These are phyloP conservation scores for Fraxinus sp. DNA, from an alignment of 305 asterid genomes.

Conservation along the genomic window DNA sequence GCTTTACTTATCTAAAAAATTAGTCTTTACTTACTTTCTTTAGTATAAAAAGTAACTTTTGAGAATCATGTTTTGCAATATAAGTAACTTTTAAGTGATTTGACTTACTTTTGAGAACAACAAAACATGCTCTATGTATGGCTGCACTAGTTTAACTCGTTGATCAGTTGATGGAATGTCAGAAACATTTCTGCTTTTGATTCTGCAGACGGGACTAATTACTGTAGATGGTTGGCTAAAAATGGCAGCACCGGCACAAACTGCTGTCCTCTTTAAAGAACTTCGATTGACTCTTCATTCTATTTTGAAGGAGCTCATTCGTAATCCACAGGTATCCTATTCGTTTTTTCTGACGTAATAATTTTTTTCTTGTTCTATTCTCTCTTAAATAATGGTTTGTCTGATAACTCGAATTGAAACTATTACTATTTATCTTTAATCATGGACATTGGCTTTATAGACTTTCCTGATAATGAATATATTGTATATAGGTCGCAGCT, in stretches of 20 bases:
- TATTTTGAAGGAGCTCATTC: conserved; percentile 76
- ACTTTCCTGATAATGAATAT: not conserved
- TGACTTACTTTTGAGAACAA: not conserved
- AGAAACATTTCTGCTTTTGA: conserved; percentile 22
- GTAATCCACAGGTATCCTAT: conserved; percentile 73
- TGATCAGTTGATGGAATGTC: not conserved
- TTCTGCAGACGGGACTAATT: conserved; percentile 71
- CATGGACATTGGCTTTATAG: conserved; percentile 7
- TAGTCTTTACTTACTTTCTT: not conserved
- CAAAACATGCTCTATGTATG: not conserved
- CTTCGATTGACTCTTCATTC: conserved; percentile 79
- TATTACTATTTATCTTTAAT: not conserved
- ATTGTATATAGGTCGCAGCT: not conserved
- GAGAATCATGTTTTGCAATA: not conserved
- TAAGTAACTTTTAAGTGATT: not conserved
- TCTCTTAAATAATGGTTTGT: not conserved
- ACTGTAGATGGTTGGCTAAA: conserved; percentile 81
- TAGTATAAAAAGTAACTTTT: not conserved
- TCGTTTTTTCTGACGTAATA: conserved; percentile 4
- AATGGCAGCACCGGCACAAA: conserved; percentile 91
- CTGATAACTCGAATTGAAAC: not conserved
- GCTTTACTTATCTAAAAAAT: not conserved
- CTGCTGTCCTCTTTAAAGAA: conserved; percentile 88
- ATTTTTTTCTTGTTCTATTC: not conserved
- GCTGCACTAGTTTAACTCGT: not conserved